phyloP scores from a whole-genome alignment of 805 yeast species.

The Saccharomycopsis microspora region DNA sequence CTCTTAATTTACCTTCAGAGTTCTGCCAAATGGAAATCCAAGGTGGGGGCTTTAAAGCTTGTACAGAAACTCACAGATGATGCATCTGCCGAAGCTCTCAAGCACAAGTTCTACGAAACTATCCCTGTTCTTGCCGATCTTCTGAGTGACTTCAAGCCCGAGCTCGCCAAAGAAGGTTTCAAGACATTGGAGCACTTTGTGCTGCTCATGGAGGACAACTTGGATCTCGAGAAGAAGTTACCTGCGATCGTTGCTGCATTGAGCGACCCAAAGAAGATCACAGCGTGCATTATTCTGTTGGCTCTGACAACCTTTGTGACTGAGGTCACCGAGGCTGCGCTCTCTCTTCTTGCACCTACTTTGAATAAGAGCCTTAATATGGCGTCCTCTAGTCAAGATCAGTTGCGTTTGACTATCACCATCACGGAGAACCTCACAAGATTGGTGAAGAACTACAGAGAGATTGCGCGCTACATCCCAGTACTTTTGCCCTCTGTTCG shows the following conservation, averaged over 20 bases:
- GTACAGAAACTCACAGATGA: conserved; percentile 69
- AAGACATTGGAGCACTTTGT: conserved; percentile 62
- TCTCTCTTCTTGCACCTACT: conserved; percentile 84
- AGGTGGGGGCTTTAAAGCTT: conserved; percentile 64
- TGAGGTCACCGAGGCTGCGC: conserved; percentile 94
- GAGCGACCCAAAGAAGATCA: conserved; percentile 82
- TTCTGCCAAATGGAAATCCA: conserved; percentile 90
- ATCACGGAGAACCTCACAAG: conserved; percentile 94
- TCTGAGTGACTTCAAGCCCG: conserved; percentile 95
- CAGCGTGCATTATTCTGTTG: conserved; percentile 77
- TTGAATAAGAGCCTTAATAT: conserved; percentile 79
- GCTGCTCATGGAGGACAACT: conserved; percentile 68
- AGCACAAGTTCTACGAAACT: conserved; percentile 63
- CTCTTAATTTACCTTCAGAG: conserved; percentile 55
- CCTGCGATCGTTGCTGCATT: conserved; percentile 79
- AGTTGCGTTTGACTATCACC: conserved; percentile 90
- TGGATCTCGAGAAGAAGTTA: conserved; percentile 80
- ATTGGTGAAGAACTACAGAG: conserved; percentile 85
- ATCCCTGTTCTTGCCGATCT: conserved; percentile 81
- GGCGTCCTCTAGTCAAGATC: conserved; percentile 88
- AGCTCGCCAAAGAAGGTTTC: conserved; percentile 77
- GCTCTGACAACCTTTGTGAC: conserved; percentile 96
- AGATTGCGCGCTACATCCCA: conserved; percentile 82
- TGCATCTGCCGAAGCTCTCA: conserved; percentile 77
- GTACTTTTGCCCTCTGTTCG: conserved; percentile 82